These are phyloP conservation scores for Fusarium illudens DNA, from an alignment of 2,329 filamentous ascomycete species.

Conservation along the genomic window DNA sequence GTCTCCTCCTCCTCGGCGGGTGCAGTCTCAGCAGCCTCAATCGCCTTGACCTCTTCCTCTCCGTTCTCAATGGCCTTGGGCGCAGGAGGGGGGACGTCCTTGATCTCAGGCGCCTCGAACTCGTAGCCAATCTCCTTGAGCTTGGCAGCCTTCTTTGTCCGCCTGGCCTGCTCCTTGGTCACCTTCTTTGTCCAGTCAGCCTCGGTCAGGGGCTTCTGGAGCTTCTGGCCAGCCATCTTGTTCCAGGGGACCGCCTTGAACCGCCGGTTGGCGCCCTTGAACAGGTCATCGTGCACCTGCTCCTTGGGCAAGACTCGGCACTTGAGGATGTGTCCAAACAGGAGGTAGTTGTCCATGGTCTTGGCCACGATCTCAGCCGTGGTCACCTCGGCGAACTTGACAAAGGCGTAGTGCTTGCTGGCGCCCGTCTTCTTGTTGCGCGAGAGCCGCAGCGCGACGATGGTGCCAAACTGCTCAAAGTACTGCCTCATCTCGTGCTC, in stretches of 20 bases:
- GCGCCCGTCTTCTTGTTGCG: slow-evolving; percentile 91
- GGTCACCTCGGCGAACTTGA: slow-evolving; percentile 83
- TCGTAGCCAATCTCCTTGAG: slow-evolving; percentile 86
- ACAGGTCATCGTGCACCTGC: slow-evolving; percentile 81
- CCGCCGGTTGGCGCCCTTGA: slow-evolving; percentile 88
- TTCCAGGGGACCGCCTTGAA: slow-evolving; percentile 92
- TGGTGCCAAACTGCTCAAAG: slow-evolving; percentile 90
- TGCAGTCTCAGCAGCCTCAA: slow-evolving; percentile 52
- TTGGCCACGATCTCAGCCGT: slow-evolving; percentile 89
- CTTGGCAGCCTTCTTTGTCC: slow-evolving; percentile 74
- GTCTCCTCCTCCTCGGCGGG: slow-evolving; percentile 46
- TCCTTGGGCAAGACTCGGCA: slow-evolving; percentile 81
- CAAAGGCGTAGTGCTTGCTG: slow-evolving; percentile 93
- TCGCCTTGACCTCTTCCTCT: slow-evolving; percentile 45
- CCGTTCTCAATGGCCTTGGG: slow-evolving; percentile 50
- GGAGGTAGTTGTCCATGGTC: slow-evolving; percentile 97
- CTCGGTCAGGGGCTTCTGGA: slow-evolving; percentile 77
- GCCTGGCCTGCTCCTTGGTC: slow-evolving; percentile 74
- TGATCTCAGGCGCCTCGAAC: slow-evolving; percentile 77
- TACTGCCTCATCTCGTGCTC: slow-evolving; percentile 95
- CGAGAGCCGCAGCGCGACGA: slow-evolving; percentile 80
- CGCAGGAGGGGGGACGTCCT: slow-evolving; percentile 58
- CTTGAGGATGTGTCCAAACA: slow-evolving; percentile 94
- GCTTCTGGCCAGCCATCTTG: slow-evolving; percentile 79
- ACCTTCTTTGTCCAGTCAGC: slow-evolving; percentile 82